phyloP scores from a whole-genome alignment of 345 rosid species.

The Dipteronia dyeriana region DNA sequence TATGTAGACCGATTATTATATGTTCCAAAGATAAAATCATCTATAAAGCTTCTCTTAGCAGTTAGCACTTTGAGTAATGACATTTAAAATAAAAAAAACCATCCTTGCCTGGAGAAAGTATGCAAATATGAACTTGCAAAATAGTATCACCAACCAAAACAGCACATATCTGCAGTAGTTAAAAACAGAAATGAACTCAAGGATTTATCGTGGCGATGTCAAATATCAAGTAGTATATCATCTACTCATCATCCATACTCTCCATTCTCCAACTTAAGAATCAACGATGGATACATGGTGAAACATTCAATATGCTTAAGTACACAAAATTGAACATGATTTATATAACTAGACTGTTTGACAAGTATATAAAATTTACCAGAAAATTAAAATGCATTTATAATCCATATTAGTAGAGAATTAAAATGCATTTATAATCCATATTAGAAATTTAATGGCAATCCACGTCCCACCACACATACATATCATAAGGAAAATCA shows the following conservation, averaged over 20 bases:
- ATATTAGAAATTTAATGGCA: neutral
- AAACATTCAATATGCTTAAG: neutral
- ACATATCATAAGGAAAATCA: neutral
- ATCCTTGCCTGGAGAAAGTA: slow-evolving; percentile 96
- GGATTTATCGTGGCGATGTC: neutral
- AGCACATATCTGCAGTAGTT: slow-evolving; percentile 72
- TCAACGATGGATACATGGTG: neutral
- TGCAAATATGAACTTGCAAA: slow-evolving; percentile 84
- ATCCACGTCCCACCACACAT: neutral
- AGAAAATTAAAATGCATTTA: neutral
- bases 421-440: neutral
- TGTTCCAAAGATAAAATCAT: neutral
- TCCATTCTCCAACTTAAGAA: neutral
- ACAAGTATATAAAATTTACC: neutral
- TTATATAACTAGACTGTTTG: neutral
- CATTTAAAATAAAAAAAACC: slow-evolving; percentile 11
- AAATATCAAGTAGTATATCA: neutral
- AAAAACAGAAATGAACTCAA: slow-evolving; percentile 1
- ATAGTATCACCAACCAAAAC: slow-evolving; percentile 90
- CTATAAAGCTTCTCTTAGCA: neutral
- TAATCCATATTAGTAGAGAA: neutral
- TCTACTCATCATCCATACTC: neutral
- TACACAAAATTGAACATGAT: neutral
- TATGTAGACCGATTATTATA: neutral
- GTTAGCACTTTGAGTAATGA: slow-evolving; percentile 16